phyloP scores from a whole-genome alignment of 2,329 filamentous ascomycete genomes.

The Ascochyta koolunga region DNA sequence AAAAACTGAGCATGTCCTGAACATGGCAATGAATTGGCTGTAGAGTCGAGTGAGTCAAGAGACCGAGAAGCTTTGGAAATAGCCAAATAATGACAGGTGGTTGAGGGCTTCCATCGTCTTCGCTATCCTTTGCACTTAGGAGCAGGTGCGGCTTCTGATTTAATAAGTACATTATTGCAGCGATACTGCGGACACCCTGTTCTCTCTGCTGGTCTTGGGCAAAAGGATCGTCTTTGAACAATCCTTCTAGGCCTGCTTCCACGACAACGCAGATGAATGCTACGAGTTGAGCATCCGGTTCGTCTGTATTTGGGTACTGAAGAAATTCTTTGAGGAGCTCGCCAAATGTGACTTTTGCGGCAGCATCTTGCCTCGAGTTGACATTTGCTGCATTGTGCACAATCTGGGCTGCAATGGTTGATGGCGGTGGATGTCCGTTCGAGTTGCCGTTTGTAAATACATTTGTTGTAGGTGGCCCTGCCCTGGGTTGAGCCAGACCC shows the following conservation, averaged over 20 bases:
- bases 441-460: conserved; percentile 23
- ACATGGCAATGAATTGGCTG: conserved; percentile 49
- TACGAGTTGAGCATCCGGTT: conserved; percentile 76
- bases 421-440: conserved; percentile 59
- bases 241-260: conserved; percentile 75
- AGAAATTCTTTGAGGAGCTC: conserved; percentile 72
- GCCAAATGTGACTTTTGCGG: conserved; percentile 76
- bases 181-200: conserved; percentile 74
- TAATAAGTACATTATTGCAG: conserved; percentile 77
- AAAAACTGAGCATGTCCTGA: conserved; percentile 44
- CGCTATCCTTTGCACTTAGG: conserved; percentile 40
- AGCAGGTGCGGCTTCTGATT: conserved; percentile 76
- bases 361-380: conserved; percentile 64
- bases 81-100: conserved; percentile 62
- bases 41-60: conserved; percentile 53
- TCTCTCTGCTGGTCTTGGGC: conserved; percentile 62
- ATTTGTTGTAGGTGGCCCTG: conserved; percentile 27
- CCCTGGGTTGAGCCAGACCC: conserved; percentile 38
- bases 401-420: conserved; percentile 85
- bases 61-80: conserved; percentile 57
- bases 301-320: conserved; percentile 54
- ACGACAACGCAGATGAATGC: conserved; percentile 85
- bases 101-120: conserved; percentile 38
- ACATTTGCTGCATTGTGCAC: conserved; percentile 78
- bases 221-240: conserved; percentile 73